Conservation (phyloP, 1,139 yeast species). For the Zygoascus meyerae region DNA sequence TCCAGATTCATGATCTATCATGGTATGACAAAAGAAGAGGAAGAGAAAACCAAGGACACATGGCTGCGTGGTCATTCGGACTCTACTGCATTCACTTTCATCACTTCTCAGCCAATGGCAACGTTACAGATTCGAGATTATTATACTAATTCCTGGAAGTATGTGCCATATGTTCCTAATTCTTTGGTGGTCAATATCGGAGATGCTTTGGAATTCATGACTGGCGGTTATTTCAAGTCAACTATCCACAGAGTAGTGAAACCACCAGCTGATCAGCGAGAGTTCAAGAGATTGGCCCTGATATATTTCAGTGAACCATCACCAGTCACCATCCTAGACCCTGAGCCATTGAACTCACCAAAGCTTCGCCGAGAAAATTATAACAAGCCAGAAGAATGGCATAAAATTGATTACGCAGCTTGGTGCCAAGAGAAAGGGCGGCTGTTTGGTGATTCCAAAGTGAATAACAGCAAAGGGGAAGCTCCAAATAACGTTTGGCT, state of each 20-base stretch:
- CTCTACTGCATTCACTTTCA: conserved; percentile 32
- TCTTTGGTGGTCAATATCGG: conserved; percentile 33
- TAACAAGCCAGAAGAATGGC: conserved; percentile 39
- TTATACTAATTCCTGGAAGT: conserved; percentile 32
- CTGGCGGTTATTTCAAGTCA: conserved; percentile 34
- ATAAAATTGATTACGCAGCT: conserved; percentile 33
- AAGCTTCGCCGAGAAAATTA: conserved; percentile 10
- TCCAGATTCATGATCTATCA: conserved; percentile 36
- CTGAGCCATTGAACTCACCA: conserved; percentile 12
- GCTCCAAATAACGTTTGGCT: conserved; percentile 38
- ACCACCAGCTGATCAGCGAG: conserved; percentile 33
- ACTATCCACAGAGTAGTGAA: conserved; percentile 33
- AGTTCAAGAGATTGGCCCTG: conserved; percentile 28
- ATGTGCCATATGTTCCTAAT: conserved; percentile 31
- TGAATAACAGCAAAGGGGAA: conserved; percentile 33
- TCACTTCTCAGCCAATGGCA: conserved; percentile 34
- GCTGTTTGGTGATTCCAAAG: conserved; percentile 36
- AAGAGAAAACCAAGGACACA: conserved; percentile 31
- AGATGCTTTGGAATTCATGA: conserved; percentile 33
- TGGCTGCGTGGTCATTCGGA: conserved; percentile 39
- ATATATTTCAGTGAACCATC: conserved; percentile 28
- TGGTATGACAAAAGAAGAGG: conserved; percentile 28
- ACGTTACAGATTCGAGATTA: conserved; percentile 32
- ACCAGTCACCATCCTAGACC: conserved; percentile 8
- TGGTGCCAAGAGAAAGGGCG: conserved; percentile 43